phyloP scores from a whole-genome alignment of 208 protist genomes.

The Zelonia costaricensis region DNA sequence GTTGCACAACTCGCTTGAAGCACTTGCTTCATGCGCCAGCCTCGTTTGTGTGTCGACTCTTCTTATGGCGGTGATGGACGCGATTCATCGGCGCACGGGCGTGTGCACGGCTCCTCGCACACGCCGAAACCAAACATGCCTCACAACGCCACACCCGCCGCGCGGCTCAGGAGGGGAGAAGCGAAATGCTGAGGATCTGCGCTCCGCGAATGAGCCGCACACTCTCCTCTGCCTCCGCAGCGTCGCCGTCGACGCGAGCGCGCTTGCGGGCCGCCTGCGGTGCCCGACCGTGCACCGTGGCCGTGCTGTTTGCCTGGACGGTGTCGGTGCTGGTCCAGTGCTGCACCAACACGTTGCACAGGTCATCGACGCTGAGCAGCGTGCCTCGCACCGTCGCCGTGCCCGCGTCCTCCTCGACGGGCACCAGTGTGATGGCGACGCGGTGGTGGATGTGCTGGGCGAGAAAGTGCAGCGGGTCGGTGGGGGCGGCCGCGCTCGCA shows the following conservation, averaged over 20 bases:
- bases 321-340: constrained; percentile 34
- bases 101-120: no score
- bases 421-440: constrained; percentile 18
- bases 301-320: neutral
- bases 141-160: no score
- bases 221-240: constrained; percentile 10
- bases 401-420: constrained; percentile 7
- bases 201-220: constrained; percentile 57
- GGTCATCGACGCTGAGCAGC: constrained; percentile 69
- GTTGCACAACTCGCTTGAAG: no score
- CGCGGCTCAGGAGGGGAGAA: constrained; percentile 6
- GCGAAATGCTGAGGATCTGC: constrained; percentile 47
- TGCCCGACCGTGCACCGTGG: neutral
- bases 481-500: constrained; percentile 7
- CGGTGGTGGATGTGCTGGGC: constrained; percentile 40
- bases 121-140: no score
- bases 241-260: constrained; percentile 7
- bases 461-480: constrained; percentile 57
- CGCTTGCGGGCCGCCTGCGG: constrained; percentile 21
- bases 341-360: constrained; percentile 63
- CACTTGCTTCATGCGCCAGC: no score
- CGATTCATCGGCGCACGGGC: no score
- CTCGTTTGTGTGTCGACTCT: no score
- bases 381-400: constrained; percentile 31
- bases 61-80: no score